A percentile compares a stretch with the other conserved stretches of the same genome.
Conservation (phyloP, 805 yeast genomes). For the Candida adriatica region DNA sequence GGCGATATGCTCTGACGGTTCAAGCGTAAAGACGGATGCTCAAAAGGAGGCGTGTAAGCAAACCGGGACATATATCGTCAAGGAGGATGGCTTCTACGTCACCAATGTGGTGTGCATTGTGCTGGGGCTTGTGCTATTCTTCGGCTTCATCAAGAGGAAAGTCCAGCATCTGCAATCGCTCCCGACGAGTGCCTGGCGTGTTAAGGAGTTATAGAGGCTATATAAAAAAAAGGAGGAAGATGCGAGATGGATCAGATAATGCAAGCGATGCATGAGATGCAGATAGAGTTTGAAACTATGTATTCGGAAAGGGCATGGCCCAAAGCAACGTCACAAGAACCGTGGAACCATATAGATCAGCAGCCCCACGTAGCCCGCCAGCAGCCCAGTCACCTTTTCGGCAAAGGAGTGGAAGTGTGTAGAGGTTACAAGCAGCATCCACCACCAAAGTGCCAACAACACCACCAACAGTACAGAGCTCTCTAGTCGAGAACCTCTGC, state of each 20-base stretch:
- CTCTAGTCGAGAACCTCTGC: too few species aligned
- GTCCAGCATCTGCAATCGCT: conserved; percentile 60
- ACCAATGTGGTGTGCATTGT: conserved; percentile 68
- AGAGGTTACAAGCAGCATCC: conserved; percentile 82
- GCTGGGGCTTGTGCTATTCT: conserved; percentile 59
- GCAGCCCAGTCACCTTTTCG: conserved; percentile 69
- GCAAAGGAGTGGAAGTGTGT: conserved; percentile 74
- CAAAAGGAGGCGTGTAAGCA: conserved; percentile 44
- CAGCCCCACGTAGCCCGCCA: conserved; percentile 50
- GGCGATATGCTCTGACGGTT: conserved; percentile 45
- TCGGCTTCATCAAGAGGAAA: conserved; percentile 57
- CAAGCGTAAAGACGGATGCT: conserved; percentile 23
- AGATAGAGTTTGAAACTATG: conserved; percentile 17
- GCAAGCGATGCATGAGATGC: too few species aligned
- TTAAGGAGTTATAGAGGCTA: too few species aligned
- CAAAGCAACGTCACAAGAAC: background rate
- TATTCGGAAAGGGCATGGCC: too few species aligned
- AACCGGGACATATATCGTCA: conserved; percentile 49
- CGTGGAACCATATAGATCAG: conserved; percentile 33
- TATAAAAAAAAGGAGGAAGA: too few species aligned
- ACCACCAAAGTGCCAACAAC: conserved; percentile 59
- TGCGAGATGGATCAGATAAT: too few species aligned
- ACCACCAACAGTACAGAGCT: too few species aligned
- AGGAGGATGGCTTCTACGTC: conserved; percentile 77
- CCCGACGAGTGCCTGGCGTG: conserved; percentile 74